A percentile compares a stretch with the other conserved stretches of the same genome.
These are phyloP conservation scores for Dactylellina haptotyla DNA, from an alignment of 2,329 filamentous ascomycete species.

Conservation along the genomic window DNA sequence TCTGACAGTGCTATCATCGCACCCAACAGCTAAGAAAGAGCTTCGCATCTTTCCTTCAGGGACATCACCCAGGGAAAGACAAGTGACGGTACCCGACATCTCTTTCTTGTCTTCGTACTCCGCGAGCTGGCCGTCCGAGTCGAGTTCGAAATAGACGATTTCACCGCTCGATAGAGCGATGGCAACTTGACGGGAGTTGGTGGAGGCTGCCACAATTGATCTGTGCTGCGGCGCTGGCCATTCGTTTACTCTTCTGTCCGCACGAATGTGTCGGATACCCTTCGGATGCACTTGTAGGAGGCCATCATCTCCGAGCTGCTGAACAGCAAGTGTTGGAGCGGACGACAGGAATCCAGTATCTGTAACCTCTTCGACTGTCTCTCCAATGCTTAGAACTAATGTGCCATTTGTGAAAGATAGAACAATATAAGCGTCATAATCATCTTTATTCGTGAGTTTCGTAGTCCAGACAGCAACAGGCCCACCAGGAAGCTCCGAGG, in stretches of 20 bases:
- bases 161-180: conserved; percentile 95
- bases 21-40: conserved; percentile 93
- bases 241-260: conserved; percentile 80
- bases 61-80: conserved; percentile 90
- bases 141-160: conserved; percentile 98
- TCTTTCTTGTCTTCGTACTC: conserved; percentile 96
- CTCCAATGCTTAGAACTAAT: conserved; percentile 90
- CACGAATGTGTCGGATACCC: conserved; percentile 89
- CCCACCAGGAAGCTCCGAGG: conserved; percentile 87
- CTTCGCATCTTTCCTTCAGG: conserved; percentile 89
- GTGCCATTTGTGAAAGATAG: conserved; percentile 91
- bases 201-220: conserved; percentile 85
- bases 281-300: conserved; percentile 96
- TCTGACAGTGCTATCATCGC: conserved; percentile 94
- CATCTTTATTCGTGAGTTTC: conserved; percentile 80
- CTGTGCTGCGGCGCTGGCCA: conserved; percentile 94
- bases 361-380: conserved; percentile 94
- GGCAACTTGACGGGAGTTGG: conserved; percentile 91
- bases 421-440: conserved; percentile 95
- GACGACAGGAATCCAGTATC: conserved; percentile 91
- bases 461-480: conserved; percentile 95
- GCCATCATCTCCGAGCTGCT: conserved; percentile 91
- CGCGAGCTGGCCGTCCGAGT: conserved; percentile 85
- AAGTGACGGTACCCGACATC: conserved; percentile 95
- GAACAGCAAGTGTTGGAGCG: conserved; percentile 88